A percentile compares a stretch with the other conserved stretches of the same genome.
Evolutionary conservation across 2,329 filamentous ascomycete genomes (phyloP).

Genomic region (Clonostachys sp.): DNA sequence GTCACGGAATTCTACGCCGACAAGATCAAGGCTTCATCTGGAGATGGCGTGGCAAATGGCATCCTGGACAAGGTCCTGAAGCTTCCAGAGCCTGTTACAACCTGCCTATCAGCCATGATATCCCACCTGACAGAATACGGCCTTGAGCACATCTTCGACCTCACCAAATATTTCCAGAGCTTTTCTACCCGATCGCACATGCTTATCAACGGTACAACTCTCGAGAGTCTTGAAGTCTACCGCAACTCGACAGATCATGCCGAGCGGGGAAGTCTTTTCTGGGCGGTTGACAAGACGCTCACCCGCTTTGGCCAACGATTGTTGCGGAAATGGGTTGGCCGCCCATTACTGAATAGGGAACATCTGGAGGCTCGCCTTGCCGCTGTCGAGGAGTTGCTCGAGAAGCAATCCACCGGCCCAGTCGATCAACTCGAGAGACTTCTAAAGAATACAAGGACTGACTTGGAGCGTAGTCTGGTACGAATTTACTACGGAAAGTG

Average conservation of each 20-base stretch:
- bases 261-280: slow-evolving; percentile 85
- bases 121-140: slow-evolving; percentile 88
- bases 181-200: slow-evolving; percentile 94
- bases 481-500: slow-evolving; percentile 98
- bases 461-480: slow-evolving; percentile 89
- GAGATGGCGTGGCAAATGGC: slow-evolving; percentile 52
- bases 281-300: slow-evolving; percentile 88
- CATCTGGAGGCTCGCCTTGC: slow-evolving; percentile 73
- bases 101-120: slow-evolving; percentile 96
- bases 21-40: slow-evolving; percentile 63
- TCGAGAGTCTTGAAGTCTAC: slow-evolving; percentile 93
- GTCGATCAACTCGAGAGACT: slow-evolving; percentile 73
- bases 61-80: slow-evolving; percentile 83
- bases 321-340: slow-evolving; percentile 90
- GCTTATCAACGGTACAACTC: slow-evolving; percentile 90
- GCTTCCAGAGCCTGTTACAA: slow-evolving; percentile 78
- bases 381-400: slow-evolving; percentile 82
- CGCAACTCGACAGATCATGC: slow-evolving; percentile 87
- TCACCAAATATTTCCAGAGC: slow-evolving; percentile 95
- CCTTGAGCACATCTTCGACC: slow-evolving; percentile 88
- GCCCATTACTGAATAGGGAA: slow-evolving; percentile 74
- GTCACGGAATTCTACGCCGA: slow-evolving; percentile 90
- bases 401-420: slow-evolving; percentile 58
- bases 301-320: slow-evolving; percentile 86
- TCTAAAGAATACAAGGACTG: slow-evolving; percentile 66